These are phyloP conservation scores for Brassica balearica DNA, from an alignment of 441 rosid genomes.

Conservation along the genomic window DNA sequence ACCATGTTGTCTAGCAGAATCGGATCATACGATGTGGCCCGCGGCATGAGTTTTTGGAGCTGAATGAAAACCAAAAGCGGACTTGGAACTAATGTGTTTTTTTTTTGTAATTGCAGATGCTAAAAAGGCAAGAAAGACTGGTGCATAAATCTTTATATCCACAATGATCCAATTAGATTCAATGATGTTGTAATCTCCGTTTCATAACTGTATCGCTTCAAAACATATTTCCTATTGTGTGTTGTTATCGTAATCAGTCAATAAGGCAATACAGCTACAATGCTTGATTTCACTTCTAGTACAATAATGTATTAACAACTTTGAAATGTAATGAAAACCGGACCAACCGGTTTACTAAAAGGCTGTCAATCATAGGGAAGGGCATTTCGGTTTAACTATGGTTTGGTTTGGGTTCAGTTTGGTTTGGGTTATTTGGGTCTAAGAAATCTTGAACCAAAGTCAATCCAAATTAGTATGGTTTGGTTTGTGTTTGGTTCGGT, in stretches of 20 bases:
- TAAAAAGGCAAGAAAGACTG: conserved; percentile 26
- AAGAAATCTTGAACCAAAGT: too few species aligned
- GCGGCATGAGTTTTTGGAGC: conserved; percentile 4
- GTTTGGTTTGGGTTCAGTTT: too few species aligned
- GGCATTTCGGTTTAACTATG: too few species aligned
- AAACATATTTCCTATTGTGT: not conserved
- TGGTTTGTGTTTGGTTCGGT: too few species aligned
- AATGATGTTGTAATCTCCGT: conserved; percentile 7
- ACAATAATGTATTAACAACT: not conserved
- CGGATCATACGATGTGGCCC: not conserved
- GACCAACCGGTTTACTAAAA: not conserved
- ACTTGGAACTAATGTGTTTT: conserved; percentile 8
- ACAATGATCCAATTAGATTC: not conserved
- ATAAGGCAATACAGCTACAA: not conserved
- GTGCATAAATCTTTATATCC: conserved; percentile 15
- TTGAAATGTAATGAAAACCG: not conserved
- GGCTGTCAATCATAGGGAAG: too few species aligned
- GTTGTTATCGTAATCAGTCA: conserved; percentile 8
- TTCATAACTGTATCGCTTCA: not conserved
- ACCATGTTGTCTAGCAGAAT: not conserved
- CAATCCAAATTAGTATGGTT: too few species aligned
- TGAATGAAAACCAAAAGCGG: not conserved
- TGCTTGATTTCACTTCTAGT: not conserved
- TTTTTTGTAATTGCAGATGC: conserved; percentile 30
- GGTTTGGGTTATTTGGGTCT: too few species aligned